These are phyloP conservation scores for Cubamyces sp. DNA, from an alignment of 768 basidiomycete genomes.

Conservation along the genomic window DNA sequence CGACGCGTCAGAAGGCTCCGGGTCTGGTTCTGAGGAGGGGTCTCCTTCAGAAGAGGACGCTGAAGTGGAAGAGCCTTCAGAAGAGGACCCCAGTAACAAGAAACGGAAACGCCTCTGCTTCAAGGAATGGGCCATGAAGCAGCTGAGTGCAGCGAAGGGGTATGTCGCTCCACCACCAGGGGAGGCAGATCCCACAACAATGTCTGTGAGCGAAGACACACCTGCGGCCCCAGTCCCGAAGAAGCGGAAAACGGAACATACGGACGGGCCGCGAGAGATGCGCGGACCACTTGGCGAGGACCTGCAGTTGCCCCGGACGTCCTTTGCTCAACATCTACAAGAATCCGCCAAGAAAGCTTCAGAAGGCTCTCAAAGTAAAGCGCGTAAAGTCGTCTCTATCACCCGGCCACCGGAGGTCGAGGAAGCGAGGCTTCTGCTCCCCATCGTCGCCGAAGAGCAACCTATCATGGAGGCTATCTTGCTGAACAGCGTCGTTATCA, in stretches of 20 bases:
- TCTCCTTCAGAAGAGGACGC: slow-evolving; percentile 21
- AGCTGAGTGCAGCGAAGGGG: slow-evolving; percentile 58
- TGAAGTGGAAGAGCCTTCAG: slow-evolving; percentile 25
- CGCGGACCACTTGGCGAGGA: slow-evolving; percentile 84
- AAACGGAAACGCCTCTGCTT: slow-evolving; percentile 59
- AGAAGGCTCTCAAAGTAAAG: not conserved
- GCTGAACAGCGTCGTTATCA: slow-evolving; percentile 83
- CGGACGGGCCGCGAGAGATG: slow-evolving; percentile 45
- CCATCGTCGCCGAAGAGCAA: slow-evolving; percentile 93
- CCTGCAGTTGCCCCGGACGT: slow-evolving; percentile 65
- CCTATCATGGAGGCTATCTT: slow-evolving; percentile 90
- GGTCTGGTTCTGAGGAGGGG: not conserved
- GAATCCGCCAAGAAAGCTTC: slow-evolving; percentile 20
- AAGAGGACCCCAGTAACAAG: slow-evolving; percentile 31
- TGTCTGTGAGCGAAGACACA: not conserved
- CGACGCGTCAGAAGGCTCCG: slow-evolving; percentile 25
- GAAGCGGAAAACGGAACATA: slow-evolving; percentile 49
- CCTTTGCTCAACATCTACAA: slow-evolving; percentile 58
- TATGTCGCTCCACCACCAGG: slow-evolving; percentile 37
- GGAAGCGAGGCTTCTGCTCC: slow-evolving; percentile 77
- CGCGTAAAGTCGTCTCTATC: slow-evolving; percentile 53
- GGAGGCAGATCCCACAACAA: not conserved
- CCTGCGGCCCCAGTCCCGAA: slow-evolving; percentile 39
- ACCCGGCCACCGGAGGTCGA: slow-evolving; percentile 71
- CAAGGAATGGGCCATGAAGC: slow-evolving; percentile 89